Percentiles rank a stretch among this genome's conserved stretches.
phyloP scores from a whole-genome alignment of 108 stramenopile genomes.

The Nitzschia sp. region DNA sequence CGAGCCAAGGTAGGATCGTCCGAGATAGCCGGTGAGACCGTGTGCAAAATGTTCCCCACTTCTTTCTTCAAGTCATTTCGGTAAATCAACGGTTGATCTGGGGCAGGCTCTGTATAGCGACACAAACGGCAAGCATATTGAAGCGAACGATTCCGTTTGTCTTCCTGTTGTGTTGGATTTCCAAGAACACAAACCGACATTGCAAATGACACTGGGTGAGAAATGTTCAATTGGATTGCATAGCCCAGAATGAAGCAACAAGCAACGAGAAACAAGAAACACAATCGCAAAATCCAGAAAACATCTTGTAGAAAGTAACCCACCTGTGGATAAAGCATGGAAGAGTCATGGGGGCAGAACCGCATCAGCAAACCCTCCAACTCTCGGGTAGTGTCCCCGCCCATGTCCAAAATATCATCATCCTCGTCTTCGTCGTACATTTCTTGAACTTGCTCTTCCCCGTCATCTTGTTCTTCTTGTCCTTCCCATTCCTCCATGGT shows the following conservation, averaged over 20 bases:
- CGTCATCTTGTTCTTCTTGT: slow-evolving; percentile 24
- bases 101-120: slow-evolving; percentile 69
- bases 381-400: slow-evolving; percentile 43
- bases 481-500: slow-evolving; percentile 22
- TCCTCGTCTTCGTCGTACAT: slow-evolving; percentile 55
- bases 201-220: not conserved
- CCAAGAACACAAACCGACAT: not conserved
- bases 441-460: slow-evolving; percentile 18
- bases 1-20: slow-evolving; percentile 90
- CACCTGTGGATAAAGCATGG: slow-evolving; percentile 90
- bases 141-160: slow-evolving; percentile 65
- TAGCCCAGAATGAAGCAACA: not conserved
- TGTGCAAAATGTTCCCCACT: slow-evolving; percentile 80
- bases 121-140: slow-evolving; percentile 85
- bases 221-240: not conserved
- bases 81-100: slow-evolving; percentile 72
- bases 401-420: slow-evolving; percentile 60
- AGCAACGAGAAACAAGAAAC: not conserved
- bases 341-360: slow-evolving; percentile 90
- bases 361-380: slow-evolving; percentile 71
- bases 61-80: slow-evolving; percentile 82
- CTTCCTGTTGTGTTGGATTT: slow-evolving; percentile 50
- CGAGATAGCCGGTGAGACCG: slow-evolving; percentile 73
- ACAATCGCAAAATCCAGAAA: not conserved
- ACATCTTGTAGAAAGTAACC: slow-evolving; percentile 4